These are phyloP conservation scores for Aspergillus persii DNA, from an alignment of 2,329 filamentous ascomycete genomes.

Conservation along the genomic window DNA sequence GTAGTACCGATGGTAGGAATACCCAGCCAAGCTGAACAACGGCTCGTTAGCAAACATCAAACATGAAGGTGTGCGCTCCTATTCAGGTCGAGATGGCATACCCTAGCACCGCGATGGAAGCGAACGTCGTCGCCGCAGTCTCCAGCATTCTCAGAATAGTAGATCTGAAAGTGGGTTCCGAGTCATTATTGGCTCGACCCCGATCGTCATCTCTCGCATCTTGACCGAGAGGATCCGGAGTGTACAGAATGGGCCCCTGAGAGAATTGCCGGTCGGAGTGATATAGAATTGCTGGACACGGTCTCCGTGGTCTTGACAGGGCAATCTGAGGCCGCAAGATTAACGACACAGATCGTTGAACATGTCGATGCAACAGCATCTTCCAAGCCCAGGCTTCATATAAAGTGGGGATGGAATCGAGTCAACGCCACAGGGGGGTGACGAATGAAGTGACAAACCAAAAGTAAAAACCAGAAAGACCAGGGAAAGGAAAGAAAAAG, in stretches of 20 bases:
- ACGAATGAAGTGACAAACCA: background rate
- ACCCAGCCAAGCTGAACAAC: slow-evolving; percentile 57
- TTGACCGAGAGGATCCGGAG: slow-evolving; percentile 30
- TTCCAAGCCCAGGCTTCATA: background rate
- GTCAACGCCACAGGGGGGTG: background rate
- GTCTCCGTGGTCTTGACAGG: slow-evolving; percentile 14
- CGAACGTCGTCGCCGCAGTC: slow-evolving; percentile 70
- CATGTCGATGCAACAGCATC: slow-evolving; percentile 17
- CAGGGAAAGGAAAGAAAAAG: background rate
- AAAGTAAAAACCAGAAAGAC: too few relatives aligned
- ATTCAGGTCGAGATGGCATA: slow-evolving; percentile 25
- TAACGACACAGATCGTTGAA: slow-evolving; percentile 21
- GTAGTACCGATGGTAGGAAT: slow-evolving; percentile 78
- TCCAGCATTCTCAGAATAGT: slow-evolving; percentile 66
- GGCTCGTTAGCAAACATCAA: slow-evolving; percentile 17
- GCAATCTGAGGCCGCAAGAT: slow-evolving; percentile 18
- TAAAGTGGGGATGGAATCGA: background rate
- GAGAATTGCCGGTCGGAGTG: slow-evolving; percentile 24
- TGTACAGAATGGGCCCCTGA: slow-evolving; percentile 20
- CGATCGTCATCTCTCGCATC: slow-evolving; percentile 28
- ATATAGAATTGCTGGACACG: slow-evolving; percentile 10
- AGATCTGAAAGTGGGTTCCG: slow-evolving; percentile 34
- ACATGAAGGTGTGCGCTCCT: background rate
- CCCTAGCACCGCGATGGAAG: slow-evolving; percentile 70
- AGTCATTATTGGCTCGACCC: slow-evolving; percentile 24